These are phyloP conservation scores for Amesomyces nigricolor DNA, from an alignment of 2,329 filamentous ascomycete species.

Conservation along the genomic window DNA sequence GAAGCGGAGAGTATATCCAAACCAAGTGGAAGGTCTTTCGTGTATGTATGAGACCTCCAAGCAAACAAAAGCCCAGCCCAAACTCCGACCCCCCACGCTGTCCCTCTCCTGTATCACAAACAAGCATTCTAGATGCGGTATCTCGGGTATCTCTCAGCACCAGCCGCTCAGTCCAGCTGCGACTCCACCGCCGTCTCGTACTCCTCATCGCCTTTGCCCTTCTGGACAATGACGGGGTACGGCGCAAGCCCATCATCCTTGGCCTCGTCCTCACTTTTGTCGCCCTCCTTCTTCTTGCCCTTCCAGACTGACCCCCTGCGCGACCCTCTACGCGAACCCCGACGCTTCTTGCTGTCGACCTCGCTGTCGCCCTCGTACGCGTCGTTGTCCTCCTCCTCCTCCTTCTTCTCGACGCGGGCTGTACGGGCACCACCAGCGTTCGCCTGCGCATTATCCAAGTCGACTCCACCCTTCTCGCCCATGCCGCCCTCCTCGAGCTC, in stretches of 20 bases:
- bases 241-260: conserved; percentile 21
- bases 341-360: conserved; percentile 25
- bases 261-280: conserved; percentile 9
- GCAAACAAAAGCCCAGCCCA: neutral
- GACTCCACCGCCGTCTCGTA: conserved; percentile 28
- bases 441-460: conserved; percentile 52
- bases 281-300: conserved; percentile 11
- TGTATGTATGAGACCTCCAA: conserved; percentile 7
- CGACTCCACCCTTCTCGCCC: conserved; percentile 50
- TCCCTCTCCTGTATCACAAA: conserved; percentile 2
- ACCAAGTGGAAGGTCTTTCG: conserved; percentile 2
- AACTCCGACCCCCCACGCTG: neutral
- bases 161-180: conserved; percentile 11
- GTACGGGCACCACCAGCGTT: conserved; percentile 46
- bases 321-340: too few relatives aligned
- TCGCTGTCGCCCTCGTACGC: conserved; percentile 33
- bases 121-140: conserved; percentile 14
- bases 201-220: conserved; percentile 28
- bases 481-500: conserved; percentile 50
- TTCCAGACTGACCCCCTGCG: conserved; percentile 15
- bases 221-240: conserved; percentile 26
- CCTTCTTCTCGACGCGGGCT: conserved; percentile 26
- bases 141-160: conserved; percentile 8
- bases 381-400: conserved; percentile 22
- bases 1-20: neutral